phyloP scores from a whole-genome alignment of 768 basidiomycete genomes.

The Cystofilobasidium capitatum region DNA sequence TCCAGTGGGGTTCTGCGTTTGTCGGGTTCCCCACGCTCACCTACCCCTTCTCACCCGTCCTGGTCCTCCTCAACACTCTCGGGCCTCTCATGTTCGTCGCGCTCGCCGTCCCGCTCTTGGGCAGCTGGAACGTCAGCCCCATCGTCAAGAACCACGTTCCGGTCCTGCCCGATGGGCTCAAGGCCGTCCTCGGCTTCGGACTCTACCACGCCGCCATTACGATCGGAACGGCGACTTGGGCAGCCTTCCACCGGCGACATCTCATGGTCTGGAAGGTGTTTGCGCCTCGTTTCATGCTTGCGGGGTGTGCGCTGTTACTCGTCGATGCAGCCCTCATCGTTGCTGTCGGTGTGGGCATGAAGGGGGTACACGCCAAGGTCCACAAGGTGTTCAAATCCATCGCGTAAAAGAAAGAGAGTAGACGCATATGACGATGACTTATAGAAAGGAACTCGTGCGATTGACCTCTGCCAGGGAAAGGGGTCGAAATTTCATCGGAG shows the following conservation, averaged over 20 bases:
- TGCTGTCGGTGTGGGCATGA: conserved; percentile 52
- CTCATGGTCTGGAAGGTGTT: conserved; percentile 99
- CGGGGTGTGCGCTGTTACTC: conserved; percentile 54
- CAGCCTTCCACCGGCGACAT: conserved; percentile 51
- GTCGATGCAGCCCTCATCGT: conserved; percentile 62
- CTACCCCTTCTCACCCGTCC: conserved; percentile 64
- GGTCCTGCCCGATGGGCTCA: conserved; percentile 38
- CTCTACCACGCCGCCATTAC: conserved; percentile 18
- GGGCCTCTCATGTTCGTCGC: conserved; percentile 61
- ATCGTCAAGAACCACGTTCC: conserved; percentile 36
- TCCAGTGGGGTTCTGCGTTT: conserved; percentile 95
- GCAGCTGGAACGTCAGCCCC: conserved; percentile 75
- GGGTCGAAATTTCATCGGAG: too few species aligned
- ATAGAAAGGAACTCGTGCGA: too few species aligned
- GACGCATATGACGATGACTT: too few species aligned
- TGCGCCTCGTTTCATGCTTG: conserved; percentile 85
- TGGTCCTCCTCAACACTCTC: conserved; percentile 66
- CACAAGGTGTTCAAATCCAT: conserved; percentile 36
- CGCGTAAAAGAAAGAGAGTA: conserved; percentile 6
- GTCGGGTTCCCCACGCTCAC: conserved; percentile 56
- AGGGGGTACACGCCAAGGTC: conserved; percentile 36
- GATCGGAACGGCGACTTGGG: conserved; percentile 26
- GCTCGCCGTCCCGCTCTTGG: conserved; percentile 60
- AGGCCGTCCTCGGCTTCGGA: conserved; percentile 41
- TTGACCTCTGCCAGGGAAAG: too few species aligned